Base-by-base conservation (phyloP, 1,139 yeast genomes). In the Pichia norvegensis region DNA sequence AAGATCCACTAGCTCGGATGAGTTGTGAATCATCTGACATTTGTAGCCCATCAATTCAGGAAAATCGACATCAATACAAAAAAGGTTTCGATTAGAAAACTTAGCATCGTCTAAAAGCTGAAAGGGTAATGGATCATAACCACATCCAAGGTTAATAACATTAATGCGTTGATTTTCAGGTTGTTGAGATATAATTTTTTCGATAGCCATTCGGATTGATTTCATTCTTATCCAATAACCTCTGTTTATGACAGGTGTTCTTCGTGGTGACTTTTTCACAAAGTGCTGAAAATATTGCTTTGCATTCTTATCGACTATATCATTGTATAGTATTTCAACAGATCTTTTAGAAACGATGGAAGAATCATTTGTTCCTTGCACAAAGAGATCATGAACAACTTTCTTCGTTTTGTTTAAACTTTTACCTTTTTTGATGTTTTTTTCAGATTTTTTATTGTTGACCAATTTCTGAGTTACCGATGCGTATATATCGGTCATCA, bases 161-260 rank as follows among this genome's bases (percentile, higher is more conserved):
- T 75, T 65, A 4, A 50, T 46, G 39, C 52, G 48, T 21, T 52
- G 51, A 10, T 13, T 21, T 23, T 50, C 55, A 20, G 46, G 53
- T 21, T 48, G 49, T 36, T 40, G 46, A 10, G 23, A 17, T 4
- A 76, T 65, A 19, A 81, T 76, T 37, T 70, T 65, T 36, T 70
- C 59, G 16, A 83, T 70, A 45, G 78, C 67, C 43, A 66, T 67
- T 52, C 78, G 72, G 46, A 85, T 80, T 8, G 87, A 78, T 56
- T 81, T 81, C 79, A 85, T 79, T 48, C 95, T 68, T 22, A 84
- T 70, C 90, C 94, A 85, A 61, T 85, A 85, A 0, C 95, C 95
- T 55, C 95, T 65, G 55, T 85, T 85, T 38, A 85, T 84, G 13
- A 85, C 82, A 0, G 95, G 95, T 0, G 92, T 80, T 48, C 95